These are phyloP conservation scores for Barbatosphaeria neglecta DNA, from an alignment of 495 filamentous ascomycete genomes.

Conservation along the genomic window DNA sequence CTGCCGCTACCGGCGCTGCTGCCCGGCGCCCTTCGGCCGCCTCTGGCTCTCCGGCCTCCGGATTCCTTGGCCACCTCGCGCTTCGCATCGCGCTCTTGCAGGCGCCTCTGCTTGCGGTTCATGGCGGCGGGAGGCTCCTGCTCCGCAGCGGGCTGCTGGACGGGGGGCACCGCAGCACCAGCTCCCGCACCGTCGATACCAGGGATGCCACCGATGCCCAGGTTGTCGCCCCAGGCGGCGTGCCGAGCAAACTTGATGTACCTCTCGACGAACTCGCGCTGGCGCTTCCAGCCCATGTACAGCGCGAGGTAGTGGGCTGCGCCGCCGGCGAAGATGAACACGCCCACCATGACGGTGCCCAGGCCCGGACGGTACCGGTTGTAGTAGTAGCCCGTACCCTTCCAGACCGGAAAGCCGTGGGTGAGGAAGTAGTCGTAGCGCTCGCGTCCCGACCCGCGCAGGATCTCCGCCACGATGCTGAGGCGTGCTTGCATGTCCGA, in stretches of 20 bases:
- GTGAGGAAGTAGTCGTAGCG: slow-evolving; percentile 92
- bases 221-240: slow-evolving; percentile 67
- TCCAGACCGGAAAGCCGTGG: slow-evolving; percentile 93
- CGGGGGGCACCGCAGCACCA: slow-evolving; percentile 18
- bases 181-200: slow-evolving; percentile 44
- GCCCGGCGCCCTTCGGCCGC: slow-evolving; percentile 13
- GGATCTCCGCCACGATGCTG: slow-evolving; percentile 70
- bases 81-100: slow-evolving; percentile 70
- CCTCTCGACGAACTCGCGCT: slow-evolving; percentile 77
- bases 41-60: slow-evolving; percentile 2
- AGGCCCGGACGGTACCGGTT: slow-evolving; percentile 81
- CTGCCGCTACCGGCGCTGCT: slow-evolving; percentile 9
- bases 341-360: slow-evolving; percentile 66
- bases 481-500: slow-evolving; percentile 70
- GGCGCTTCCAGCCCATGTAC: slow-evolving; percentile 73
- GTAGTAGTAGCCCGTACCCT: slow-evolving; percentile 97
- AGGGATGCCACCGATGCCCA: slow-evolving; percentile 28
- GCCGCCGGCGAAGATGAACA: slow-evolving; percentile 79
- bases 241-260: slow-evolving; percentile 84
- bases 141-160: slow-evolving; percentile 22
- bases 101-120: slow-evolving; percentile 79
- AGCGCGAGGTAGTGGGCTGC: slow-evolving; percentile 75
- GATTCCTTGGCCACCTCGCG: slow-evolving; percentile 44
- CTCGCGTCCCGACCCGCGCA: slow-evolving; percentile 65
- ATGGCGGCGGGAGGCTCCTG: slow-evolving; percentile 42